These are phyloP conservation scores for Ophiocordyceps sinensis DNA, from an alignment of 2,329 filamentous ascomycete genomes.

Conservation along the genomic window DNA sequence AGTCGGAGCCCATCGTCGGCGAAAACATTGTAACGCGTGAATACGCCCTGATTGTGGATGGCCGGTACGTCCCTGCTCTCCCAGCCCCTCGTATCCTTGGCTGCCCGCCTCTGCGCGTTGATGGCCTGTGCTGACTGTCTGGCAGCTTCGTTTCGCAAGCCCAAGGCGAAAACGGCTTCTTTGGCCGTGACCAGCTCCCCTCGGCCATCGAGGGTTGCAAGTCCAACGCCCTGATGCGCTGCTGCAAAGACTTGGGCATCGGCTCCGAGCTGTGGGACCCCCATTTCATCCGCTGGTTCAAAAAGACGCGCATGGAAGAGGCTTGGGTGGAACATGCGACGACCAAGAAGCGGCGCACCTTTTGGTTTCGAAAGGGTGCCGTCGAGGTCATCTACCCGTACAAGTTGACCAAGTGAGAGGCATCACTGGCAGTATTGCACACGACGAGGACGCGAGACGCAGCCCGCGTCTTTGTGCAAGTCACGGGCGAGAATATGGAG, in stretches of 20 bases:
- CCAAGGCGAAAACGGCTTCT: conserved; percentile 89
- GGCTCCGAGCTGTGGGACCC: conserved; percentile 96
- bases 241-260: conserved; percentile 94
- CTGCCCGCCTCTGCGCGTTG: background rate
- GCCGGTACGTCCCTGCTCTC: conserved; percentile 45
- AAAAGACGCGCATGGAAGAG: conserved; percentile 60
- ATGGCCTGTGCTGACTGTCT: background rate
- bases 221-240: conserved; percentile 93
- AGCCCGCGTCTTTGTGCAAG: too few relatives aligned
- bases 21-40: conserved; percentile 71
- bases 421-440: background rate
- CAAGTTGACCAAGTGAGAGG: conserved; percentile 19
- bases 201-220: conserved; percentile 95
- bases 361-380: conserved; percentile 69
- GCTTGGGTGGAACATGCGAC: conserved; percentile 77
- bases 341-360: conserved; percentile 80
- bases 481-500: too few relatives aligned
- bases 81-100: background rate
- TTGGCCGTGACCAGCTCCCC: conserved; percentile 76
- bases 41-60: conserved; percentile 80
- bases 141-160: conserved; percentile 77
- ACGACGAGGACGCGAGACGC: background rate
- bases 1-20: conserved; percentile 76
- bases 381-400: conserved; percentile 54
- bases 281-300: conserved; percentile 72